phyloP scores from a whole-genome alignment of 2,329 filamentous ascomycete genomes.

The Phialophora tarda region DNA sequence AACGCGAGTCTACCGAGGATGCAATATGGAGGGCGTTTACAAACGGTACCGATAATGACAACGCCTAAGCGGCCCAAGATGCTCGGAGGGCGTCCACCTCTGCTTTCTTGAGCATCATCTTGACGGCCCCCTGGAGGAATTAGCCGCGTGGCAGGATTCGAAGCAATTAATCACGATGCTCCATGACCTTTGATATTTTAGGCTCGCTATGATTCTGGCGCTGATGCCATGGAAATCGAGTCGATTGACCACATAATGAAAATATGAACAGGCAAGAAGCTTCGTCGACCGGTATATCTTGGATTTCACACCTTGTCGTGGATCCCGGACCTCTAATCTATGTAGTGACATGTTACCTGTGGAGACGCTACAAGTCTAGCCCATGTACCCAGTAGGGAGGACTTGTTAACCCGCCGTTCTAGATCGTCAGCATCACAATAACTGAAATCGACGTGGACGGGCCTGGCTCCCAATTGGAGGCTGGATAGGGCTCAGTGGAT shows the following conservation, averaged over 20 bases:
- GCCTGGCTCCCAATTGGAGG: not conserved
- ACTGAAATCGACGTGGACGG: not conserved
- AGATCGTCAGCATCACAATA: not conserved
- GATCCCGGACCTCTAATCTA: not conserved
- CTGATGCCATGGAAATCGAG: not conserved
- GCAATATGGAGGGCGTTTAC: constrained; percentile 4
- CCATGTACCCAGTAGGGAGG: not conserved
- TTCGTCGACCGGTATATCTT: not conserved
- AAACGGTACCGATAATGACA: not conserved
- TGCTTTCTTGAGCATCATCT: not conserved
- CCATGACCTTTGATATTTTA: not conserved
- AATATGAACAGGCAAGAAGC: not conserved
- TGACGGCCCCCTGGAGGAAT: not conserved
- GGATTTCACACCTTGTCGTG: not conserved
- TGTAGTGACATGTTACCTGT: not conserved
- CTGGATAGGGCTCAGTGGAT: not conserved
- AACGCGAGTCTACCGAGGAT: constrained; percentile 8
- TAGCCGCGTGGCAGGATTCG: not conserved
- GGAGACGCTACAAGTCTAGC: not conserved
- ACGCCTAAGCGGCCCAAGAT: not conserved
- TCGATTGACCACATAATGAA: not conserved
- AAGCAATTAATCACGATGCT: not conserved
- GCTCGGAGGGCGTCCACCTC: not conserved
- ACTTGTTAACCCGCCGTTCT: not conserved
- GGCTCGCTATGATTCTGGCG: not conserved